A percentile compares a stretch with the other conserved stretches of the same genome.
Evolutionary conservation across 306 rosid species (phyloP).

Genomic region (Albizia julibrissin): DNA sequence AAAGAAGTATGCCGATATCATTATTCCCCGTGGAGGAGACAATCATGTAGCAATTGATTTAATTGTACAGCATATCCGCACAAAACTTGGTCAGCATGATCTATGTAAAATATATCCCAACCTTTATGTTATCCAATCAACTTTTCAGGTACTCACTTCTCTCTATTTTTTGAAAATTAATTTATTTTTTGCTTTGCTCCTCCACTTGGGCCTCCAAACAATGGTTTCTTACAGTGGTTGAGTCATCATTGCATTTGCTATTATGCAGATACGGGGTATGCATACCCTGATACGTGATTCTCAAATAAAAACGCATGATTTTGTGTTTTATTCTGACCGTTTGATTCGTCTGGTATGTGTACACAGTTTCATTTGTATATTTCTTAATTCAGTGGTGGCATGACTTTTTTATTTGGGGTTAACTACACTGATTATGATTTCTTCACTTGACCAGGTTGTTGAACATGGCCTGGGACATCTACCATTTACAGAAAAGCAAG

Average conservation of each 20-base stretch:
- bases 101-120: constrained; percentile 97
- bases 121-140: constrained; percentile 87
- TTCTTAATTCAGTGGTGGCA: constrained; percentile 26
- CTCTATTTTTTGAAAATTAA: constrained; percentile 9
- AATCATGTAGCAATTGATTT: constrained; percentile 97
- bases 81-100: constrained; percentile 98
- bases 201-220: constrained; percentile 25
- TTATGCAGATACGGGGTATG: constrained; percentile 92
- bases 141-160: constrained; percentile 80
- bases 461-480: constrained; percentile 98
- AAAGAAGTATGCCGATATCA: constrained; percentile 97
- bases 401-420: constrained; percentile 18
- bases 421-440: constrained; percentile 28
- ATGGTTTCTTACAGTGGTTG: constrained; percentile 1
- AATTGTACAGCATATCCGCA: constrained; percentile 95
- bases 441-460: constrained; percentile 74
- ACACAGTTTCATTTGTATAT: constrained; percentile 30
- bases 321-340: constrained; percentile 90
- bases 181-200: not conserved
- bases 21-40: constrained; percentile 98
- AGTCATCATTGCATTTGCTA: constrained; percentile 20
- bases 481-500: constrained; percentile 97
- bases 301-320: constrained; percentile 92
- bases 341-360: constrained; percentile 91
- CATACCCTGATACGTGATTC: constrained; percentile 95